Evolutionary conservation across 2,329 filamentous ascomycete species (phyloP).

Genomic region (Fusarium sterilihyphosum): DNA sequence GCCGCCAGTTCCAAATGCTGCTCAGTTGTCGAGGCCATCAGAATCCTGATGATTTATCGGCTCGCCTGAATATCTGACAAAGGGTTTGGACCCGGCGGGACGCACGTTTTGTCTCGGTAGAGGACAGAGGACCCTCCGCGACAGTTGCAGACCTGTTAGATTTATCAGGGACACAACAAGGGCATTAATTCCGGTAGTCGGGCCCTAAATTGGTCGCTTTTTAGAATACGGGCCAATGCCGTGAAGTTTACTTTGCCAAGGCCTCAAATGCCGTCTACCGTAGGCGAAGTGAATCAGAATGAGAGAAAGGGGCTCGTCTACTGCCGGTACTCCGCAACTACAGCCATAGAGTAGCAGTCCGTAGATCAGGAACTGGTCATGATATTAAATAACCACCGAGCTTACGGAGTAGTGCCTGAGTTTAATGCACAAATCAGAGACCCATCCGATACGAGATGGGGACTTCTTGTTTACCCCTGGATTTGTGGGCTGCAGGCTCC

Average conservation of each 20-base stretch:
- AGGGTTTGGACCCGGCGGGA: conserved; percentile 4
- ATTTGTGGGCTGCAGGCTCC: conserved; percentile 14
- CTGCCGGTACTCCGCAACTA: not conserved
- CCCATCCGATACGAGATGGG: conserved; percentile 29
- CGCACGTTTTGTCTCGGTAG: conserved; percentile 14
- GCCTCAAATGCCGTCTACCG: conserved; percentile 2
- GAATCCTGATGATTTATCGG: not conserved
- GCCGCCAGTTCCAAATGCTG: not conserved
- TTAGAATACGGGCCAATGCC: not conserved
- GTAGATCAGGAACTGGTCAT: conserved; percentile 15
- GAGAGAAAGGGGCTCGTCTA: not conserved
- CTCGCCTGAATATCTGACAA: not conserved
- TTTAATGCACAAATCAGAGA: conserved; percentile 29
- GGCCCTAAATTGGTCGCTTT: conserved; percentile 2
- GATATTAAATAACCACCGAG: not conserved
- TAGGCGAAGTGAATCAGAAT: not conserved
- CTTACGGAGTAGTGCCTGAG: conserved; percentile 3
- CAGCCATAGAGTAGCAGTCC: not conserved
- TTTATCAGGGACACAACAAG: not conserved
- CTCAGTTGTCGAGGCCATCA: not conserved
- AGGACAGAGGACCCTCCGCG: not conserved
- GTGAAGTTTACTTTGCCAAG: conserved; percentile 16
- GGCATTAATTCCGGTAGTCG: not conserved
- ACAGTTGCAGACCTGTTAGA: not conserved
- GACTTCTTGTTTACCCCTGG: conserved; percentile 22